These are phyloP conservation scores for Didymella sp. DNA, from an alignment of 2,329 filamentous ascomycete species.

Conservation along the genomic window DNA sequence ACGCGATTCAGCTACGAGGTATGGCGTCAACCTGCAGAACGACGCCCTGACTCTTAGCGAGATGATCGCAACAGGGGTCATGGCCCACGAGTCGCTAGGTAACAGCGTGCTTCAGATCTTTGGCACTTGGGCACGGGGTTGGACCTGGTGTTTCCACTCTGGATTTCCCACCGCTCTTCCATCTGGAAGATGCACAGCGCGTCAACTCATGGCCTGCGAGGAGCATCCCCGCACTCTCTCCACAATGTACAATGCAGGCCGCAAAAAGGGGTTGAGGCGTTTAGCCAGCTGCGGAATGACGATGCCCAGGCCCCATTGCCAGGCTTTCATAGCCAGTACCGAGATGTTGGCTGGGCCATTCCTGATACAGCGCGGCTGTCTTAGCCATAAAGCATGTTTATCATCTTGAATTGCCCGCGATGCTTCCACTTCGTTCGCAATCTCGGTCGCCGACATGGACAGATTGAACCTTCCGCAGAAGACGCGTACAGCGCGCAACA, in stretches of 20 bases:
- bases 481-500: slow-evolving; percentile 46
- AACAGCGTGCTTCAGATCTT: slow-evolving; percentile 14
- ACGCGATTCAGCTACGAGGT: slow-evolving; percentile 6
- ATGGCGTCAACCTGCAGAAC: slow-evolving; percentile 27
- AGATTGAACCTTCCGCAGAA: slow-evolving; percentile 39
- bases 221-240: slow-evolving; percentile 11
- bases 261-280: slow-evolving; percentile 27
- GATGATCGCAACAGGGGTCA: slow-evolving; percentile 22
- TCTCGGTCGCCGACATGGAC: slow-evolving; percentile 37
- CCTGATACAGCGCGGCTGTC: slow-evolving; percentile 15
- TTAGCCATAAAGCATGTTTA: slow-evolving; percentile 34
- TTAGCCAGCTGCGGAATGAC: slow-evolving; percentile 29
- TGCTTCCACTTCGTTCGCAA: slow-evolving; percentile 13
- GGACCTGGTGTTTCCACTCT: slow-evolving; percentile 7
- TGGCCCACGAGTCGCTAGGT: slow-evolving; percentile 8
- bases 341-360: slow-evolving; percentile 22
- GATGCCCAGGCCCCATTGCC: slow-evolving; percentile 31
- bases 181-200: slow-evolving; percentile 8
- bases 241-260: slow-evolving; percentile 1
- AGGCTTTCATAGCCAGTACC: slow-evolving; percentile 26
- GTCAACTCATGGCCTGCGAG: slow-evolving; percentile 10
- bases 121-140: slow-evolving; percentile 12
- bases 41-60: slow-evolving; percentile 21
- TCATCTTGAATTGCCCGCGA: slow-evolving; percentile 22
- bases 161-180: slow-evolving; percentile 4